Base-by-base conservation (phyloP, 192 early-diverging fungal genomes). In the Coemansia sp. region DNA sequence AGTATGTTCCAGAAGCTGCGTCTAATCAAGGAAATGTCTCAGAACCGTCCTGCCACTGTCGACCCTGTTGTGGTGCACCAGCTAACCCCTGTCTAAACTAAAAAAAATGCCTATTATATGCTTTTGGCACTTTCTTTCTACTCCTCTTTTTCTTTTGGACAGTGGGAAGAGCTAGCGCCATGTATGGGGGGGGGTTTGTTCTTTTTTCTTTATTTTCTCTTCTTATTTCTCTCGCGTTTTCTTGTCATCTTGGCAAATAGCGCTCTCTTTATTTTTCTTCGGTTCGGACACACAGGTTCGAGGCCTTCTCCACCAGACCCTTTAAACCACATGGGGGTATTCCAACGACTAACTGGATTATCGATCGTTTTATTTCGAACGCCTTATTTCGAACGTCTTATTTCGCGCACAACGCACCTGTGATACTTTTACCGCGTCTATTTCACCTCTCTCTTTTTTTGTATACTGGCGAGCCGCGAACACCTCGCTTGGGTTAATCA, bases 1-100 rank as follows among this genome's bases (percentile, higher is more conserved):
- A 64, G 41, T 41, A 76, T 81, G 74, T 68, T 76, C 65, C 79
- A 81, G 68, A 81, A 81, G 61, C 79, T 81, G 65, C 79, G 71
- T 16, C 62, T 76, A 36, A 73, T 76, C 24, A 76, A 69, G 68
- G 71, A 76, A 27, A 41, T 81, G 61, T 60, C 76, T 20, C 69
- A 70, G 69, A 70, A 63, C 65, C 63, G 78, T 18, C 58, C 78
- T 13, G 64, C 78, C 5, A 60, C 57, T 2, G 72, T 79, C 0
- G 58, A 47, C 20, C 66, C 72, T 11, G 53, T 71, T 10, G 53
- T 71, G 52, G 44, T 60, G 62, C 40, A 34, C 50, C 72, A 79
- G 27, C 71, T 81, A 24, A 62, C 79, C 22, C 64, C 79, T 65
- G 73, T 69, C 65, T 73, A 81, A 27, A 50, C 71, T 40, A 27